Evolutionary conservation across 768 basidiomycete genomes (phyloP), one percentile per base, ranked within the genome.

Genomic region (Ramaria rubella): DNA sequence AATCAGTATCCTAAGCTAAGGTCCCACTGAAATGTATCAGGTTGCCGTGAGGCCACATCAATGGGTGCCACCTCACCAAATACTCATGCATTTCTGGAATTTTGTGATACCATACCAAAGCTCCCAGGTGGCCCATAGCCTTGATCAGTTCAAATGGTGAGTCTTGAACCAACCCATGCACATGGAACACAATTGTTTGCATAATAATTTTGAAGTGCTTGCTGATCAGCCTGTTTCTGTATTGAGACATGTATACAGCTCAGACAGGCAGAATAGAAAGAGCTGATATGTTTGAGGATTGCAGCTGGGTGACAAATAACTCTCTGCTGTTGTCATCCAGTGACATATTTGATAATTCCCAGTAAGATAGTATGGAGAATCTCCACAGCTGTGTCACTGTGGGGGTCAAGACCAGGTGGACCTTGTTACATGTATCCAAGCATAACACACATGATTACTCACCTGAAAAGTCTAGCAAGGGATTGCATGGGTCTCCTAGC

Each of bases 341-440:
- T 2, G 56, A 66, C 50, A 59, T 74, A 74, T 43, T 70, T 68
- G 15, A 59, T 56, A 5, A 60, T 51, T 1, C 69, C 68, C 5
- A 70, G 60, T 5, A 68, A 57, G 12, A 59, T 9, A 0, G 68
- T 65, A 48, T 69, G 68, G 0, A 78, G 64, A 24, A 77, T 73
- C 56, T 78, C 75, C 0, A 76, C 72, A 4, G 76, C 75, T 1
- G 76, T 75, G 57, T 77, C 77, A 14, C 31, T 49, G 57, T 78
- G 70, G 1, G 76, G 70, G 59, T 80, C 71, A 0, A 78, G 58
- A 3, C 67, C 76, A 76, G 54, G 11, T 17, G 55, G 40, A 26
- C 19, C 26, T 11, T 26, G 45, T 12, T 26, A 56, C 3, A 11
- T 45, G 43, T 24, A 8, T 21, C 31, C 27, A n/a, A n/a, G n/a